A percentile compares a stretch with the other conserved stretches of the same genome.
These are phyloP conservation scores for Helotiales sp. DNA, from an alignment of 2,329 filamentous ascomycete genomes.

Conservation along the genomic window DNA sequence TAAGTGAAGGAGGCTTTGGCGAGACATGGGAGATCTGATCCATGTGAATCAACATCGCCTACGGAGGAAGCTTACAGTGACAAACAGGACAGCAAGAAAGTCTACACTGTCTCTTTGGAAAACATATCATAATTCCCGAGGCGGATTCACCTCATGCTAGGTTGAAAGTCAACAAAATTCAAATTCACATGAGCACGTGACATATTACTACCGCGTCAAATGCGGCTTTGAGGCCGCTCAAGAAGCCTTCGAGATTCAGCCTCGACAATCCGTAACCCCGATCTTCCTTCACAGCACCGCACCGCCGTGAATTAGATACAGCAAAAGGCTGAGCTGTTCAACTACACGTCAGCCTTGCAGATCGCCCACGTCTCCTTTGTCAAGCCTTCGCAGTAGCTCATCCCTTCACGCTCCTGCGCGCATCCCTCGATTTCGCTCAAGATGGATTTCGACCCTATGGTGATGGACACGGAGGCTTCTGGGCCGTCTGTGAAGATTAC, in stretches of 20 bases:
- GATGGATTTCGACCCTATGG: conserved; percentile 56
- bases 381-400: background rate
- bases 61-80: background rate
- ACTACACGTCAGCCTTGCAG: conserved; percentile 34
- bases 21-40: background rate
- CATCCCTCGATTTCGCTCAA: conserved; percentile 26
- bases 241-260: conserved; percentile 18
- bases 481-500: conserved; percentile 54
- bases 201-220: background rate
- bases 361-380: conserved; percentile 19
- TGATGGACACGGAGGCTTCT: conserved; percentile 49
- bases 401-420: conserved; percentile 15
- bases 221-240: background rate
- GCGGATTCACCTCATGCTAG: background rate
- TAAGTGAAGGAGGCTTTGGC: background rate
- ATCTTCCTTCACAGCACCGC: conserved; percentile 10
- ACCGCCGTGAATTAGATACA: conserved; percentile 12
- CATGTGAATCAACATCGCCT: background rate
- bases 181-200: background rate
- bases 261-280: conserved; percentile 18
- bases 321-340: conserved; percentile 23
- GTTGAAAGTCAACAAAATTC: background rate
- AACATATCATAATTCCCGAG: background rate
- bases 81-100: background rate
- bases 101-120: background rate